These are phyloP conservation scores for Boletus bicolor DNA, from an alignment of 768 basidiomycete species.

Conservation along the genomic window DNA sequence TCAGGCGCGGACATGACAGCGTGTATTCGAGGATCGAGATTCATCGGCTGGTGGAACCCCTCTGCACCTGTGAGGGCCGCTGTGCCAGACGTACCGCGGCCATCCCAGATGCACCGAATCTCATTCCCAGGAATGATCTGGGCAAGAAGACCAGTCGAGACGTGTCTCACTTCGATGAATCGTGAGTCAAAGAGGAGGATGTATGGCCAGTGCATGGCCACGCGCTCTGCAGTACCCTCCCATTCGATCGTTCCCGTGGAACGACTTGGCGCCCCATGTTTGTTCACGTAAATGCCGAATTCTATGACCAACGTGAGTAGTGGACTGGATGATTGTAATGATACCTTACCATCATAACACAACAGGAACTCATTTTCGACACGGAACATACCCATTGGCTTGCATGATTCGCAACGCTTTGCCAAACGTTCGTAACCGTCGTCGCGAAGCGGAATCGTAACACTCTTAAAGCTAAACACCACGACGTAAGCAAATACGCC, in stretches of 20 bases:
- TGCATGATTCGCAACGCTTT: constrained; percentile 75
- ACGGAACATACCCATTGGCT: constrained; percentile 88
- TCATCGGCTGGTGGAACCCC: constrained; percentile 41
- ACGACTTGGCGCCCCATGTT: constrained; percentile 85
- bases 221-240: constrained; percentile 89
- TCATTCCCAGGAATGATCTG: constrained; percentile 83
- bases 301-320: constrained; percentile 41
- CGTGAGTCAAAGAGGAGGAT: constrained; percentile 83
- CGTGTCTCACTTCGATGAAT: constrained; percentile 88
- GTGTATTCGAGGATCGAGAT: constrained; percentile 81
- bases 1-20: constrained; percentile 72
- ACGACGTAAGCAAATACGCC: neutral
- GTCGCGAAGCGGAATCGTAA: constrained; percentile 84
- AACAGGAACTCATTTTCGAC: constrained; percentile 87
- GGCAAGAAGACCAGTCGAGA: constrained; percentile 72
- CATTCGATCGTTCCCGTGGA: constrained; percentile 77
- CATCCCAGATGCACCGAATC: constrained; percentile 88
- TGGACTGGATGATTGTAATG: neutral
- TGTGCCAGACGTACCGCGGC: constrained; percentile 45
- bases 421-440: constrained; percentile 67
- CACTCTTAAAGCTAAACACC: constrained; percentile 68
- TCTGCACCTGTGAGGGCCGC: constrained; percentile 28
- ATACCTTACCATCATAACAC: constrained; percentile 73
- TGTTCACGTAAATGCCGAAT: constrained; percentile 90
- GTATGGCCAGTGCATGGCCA: constrained; percentile 87